phyloP scores from a whole-genome alignment of 108 stramenopile species.

The Skeletonema tropicum region DNA sequence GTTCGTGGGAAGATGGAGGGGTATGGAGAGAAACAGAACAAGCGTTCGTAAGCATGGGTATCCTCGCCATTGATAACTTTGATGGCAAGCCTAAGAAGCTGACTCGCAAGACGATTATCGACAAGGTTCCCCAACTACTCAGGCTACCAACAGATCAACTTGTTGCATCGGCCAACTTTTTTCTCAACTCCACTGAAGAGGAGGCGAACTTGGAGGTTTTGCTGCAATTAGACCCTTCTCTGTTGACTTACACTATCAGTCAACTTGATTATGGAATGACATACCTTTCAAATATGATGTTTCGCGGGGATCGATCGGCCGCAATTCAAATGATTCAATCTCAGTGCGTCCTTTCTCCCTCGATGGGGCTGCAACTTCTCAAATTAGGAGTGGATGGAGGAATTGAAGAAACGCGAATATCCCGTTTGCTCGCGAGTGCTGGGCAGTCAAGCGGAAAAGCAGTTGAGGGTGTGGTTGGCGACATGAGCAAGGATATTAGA shows the following conservation, averaged over 20 bases:
- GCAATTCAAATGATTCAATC: slow-evolving; percentile 31
- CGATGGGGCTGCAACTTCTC: slow-evolving; percentile 23
- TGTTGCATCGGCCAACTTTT: slow-evolving; percentile 28
- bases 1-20: slow-evolving; percentile 21
- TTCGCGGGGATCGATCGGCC: slow-evolving; percentile 18
- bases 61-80: slow-evolving; percentile 6
- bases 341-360: slow-evolving; percentile 16
- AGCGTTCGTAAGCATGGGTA: slow-evolving; percentile 15
- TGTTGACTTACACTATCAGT: slow-evolving; percentile 36
- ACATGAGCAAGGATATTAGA: slow-evolving; percentile 21
- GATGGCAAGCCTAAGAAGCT: not conserved
- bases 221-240: slow-evolving; percentile 31
- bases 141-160: slow-evolving; percentile 34
- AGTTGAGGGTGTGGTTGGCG: slow-evolving; percentile 23
- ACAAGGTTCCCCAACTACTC: slow-evolving; percentile 30
- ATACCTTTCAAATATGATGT: slow-evolving; percentile 46
- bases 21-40: slow-evolving; percentile 37
- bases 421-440: slow-evolving; percentile 26
- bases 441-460: slow-evolving; percentile 32
- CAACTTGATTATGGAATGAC: slow-evolving; percentile 29
- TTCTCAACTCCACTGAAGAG: slow-evolving; percentile 15
- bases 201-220: not conserved
- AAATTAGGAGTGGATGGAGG: slow-evolving; percentile 36
- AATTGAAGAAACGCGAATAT: slow-evolving; percentile 32
- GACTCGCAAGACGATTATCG: slow-evolving; percentile 13